These are phyloP conservation scores for Suillus discolor DNA, from an alignment of 768 basidiomycete species.

Conservation along the genomic window DNA sequence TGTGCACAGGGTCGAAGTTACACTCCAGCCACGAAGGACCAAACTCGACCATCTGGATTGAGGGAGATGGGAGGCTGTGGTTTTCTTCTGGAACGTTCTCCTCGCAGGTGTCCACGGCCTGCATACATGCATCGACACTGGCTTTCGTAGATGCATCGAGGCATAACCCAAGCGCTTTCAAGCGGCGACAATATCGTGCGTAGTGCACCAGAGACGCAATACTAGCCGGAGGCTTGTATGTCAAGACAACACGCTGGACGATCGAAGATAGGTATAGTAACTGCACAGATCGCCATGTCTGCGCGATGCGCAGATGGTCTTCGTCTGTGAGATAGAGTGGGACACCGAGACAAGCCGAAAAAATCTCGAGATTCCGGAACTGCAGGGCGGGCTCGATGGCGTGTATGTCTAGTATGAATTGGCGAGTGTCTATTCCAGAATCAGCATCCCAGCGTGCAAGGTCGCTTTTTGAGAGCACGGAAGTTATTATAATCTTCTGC, in stretches of 20 bases:
- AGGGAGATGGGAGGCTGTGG: not conserved
- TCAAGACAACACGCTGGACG: not conserved
- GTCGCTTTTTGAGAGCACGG: not conserved
- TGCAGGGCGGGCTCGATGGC: slow-evolving; percentile 4
- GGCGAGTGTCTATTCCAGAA: not conserved
- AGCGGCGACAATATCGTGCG: not conserved
- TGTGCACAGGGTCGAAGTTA: not conserved
- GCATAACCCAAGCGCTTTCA: not conserved
- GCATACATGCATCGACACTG: not conserved
- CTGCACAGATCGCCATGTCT: slow-evolving; percentile 1
- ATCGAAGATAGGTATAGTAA: not conserved
- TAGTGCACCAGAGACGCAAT: slow-evolving; percentile 1
- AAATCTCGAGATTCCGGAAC: slow-evolving; percentile 1
- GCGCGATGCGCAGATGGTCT: slow-evolving; percentile 1
- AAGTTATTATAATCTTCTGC: slow-evolving; percentile 1
- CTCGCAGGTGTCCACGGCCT: not conserved
- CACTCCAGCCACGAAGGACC: slow-evolving; percentile 7
- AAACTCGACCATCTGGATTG: slow-evolving; percentile 2
- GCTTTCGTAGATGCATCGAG: slow-evolving; percentile 3
- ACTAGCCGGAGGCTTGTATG: not conserved
- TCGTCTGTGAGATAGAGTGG: slow-evolving; percentile 5
- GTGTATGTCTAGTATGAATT: slow-evolving; percentile 4
- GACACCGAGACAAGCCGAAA: slow-evolving; percentile 4
- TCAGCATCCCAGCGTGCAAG: not conserved
- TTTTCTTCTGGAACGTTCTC: not conserved